Percentiles rank a stretch among this genome's conserved stretches.
These are phyloP conservation scores for Aristolochia californica DNA, from an alignment of 164 flowering plant genomes.

Conservation along the genomic window DNA sequence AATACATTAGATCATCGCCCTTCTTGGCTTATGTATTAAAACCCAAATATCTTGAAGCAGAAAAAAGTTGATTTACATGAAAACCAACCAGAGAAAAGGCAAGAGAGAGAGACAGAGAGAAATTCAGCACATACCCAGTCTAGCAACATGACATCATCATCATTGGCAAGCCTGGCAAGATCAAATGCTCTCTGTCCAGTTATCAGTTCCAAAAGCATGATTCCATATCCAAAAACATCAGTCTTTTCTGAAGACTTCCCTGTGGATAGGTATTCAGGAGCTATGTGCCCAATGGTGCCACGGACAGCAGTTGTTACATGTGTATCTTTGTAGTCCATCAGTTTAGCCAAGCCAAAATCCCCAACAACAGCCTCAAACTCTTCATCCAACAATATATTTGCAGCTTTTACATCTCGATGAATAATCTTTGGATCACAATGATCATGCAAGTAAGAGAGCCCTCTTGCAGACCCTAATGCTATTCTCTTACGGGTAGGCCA, in stretches of 20 bases:
- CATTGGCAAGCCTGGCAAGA: slow-evolving; percentile 93
- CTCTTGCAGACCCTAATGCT: slow-evolving; percentile 86
- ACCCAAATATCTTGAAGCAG: not conserved
- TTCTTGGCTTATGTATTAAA: not conserved
- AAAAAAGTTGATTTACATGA: not conserved
- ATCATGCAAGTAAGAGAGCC: slow-evolving; percentile 88
- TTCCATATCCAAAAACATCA: slow-evolving; percentile 91
- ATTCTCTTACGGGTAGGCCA: slow-evolving; percentile 77
- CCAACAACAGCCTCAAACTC: slow-evolving; percentile 98
- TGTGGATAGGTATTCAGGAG: slow-evolving; percentile 89
- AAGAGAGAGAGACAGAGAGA: not conserved
- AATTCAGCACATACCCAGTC: slow-evolving; percentile 64
- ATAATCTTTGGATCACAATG: slow-evolving; percentile 96
- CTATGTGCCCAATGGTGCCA: slow-evolving; percentile 93
- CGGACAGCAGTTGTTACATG: slow-evolving; percentile 96
- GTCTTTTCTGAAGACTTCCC: slow-evolving; percentile 91
- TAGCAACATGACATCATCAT: slow-evolving; percentile 94
- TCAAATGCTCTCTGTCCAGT: slow-evolving; percentile 95
- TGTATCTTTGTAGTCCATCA: slow-evolving; percentile 95
- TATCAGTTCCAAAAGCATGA: slow-evolving; percentile 90
- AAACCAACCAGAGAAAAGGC: too few relatives aligned
- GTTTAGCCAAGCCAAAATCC: slow-evolving; percentile 93
- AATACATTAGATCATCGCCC: too few relatives aligned
- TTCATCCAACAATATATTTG: slow-evolving; percentile 84
- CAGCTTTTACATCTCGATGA: slow-evolving; percentile 96